Evolutionary conservation across 129 eudicot genomes (phyloP), one percentile per base, ranked within the genome.

Genomic region (Deinandra increscens): DNA sequence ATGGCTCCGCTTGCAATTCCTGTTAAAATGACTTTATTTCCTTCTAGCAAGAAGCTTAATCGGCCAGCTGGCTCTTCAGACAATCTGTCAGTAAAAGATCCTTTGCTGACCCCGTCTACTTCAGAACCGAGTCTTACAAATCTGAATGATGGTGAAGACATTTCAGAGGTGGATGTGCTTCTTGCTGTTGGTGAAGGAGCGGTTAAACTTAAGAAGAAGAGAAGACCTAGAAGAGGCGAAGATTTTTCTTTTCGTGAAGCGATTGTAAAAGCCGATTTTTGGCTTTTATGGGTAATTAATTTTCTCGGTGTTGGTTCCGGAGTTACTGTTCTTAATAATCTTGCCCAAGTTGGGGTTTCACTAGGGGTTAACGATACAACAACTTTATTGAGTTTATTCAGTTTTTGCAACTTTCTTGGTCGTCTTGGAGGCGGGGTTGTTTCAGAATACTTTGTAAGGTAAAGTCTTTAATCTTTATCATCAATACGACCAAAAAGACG

Each of bases 101-200:
- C 88, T 1, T 65, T 93, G 61, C 55, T 93, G 78, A 82, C 77
- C 5, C 80, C 79, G 15, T 84, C 91, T 64, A 56, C 85, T 31
- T 86, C 95, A 6, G 80, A 66, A 33, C n/a, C 86, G 2, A 48
- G 81, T 64, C 88, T 93, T 60, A 81, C 75, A 7, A 86, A 79
- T 41, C 73, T 79, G 3, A 59, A 48, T 19, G 98, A 87, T 33
- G 70, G 51, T 20, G 98, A 89, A 62, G 90, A 78, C 23, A 33
- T 70, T 4, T 79, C 95, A 2, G 91, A 93, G 33, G 86, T 93
- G 66, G 96, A 93, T 81, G 72, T 80, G 53, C 96, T 93, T 61
- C 85, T 93, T 23, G 98, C 98, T 14, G 80, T 84, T 7, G 98
- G 98, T 12, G 98, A 93, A 70, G 98, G 98, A 42, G 97, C 95